Evolutionary conservation across 1,284 basidiomycete species (phyloP).

Genomic region (Lignosus rhinocerotis): DNA sequence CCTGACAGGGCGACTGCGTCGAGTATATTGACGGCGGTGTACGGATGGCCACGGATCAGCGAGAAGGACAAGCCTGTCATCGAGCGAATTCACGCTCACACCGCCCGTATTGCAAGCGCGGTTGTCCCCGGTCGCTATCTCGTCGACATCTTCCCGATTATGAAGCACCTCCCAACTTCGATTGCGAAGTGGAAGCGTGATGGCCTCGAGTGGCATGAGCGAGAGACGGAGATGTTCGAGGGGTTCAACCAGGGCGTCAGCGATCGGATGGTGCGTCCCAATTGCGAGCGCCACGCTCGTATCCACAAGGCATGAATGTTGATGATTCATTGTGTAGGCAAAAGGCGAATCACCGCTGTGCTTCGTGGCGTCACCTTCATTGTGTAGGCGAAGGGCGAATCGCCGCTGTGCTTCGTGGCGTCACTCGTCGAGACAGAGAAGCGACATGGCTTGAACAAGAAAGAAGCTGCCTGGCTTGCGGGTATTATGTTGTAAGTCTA

Average conservation of each 20-base stretch:
- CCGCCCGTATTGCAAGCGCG: slow-evolving; percentile 26
- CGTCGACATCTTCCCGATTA: slow-evolving; percentile 16
- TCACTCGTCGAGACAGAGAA: not conserved
- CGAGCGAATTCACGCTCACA: slow-evolving; percentile 19
- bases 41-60: slow-evolving; percentile 2
- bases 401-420: not conserved
- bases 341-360: not conserved
- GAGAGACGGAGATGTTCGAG: slow-evolving; percentile 7
- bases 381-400: too few species aligned
- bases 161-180: slow-evolving; percentile 10
- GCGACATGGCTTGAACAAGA: not conserved
- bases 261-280: not conserved
- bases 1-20: not conserved
- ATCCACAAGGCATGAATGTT: too few species aligned
- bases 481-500: slow-evolving; percentile 1
- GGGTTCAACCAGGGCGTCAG: slow-evolving; percentile 1
- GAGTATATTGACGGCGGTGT: slow-evolving; percentile 2
- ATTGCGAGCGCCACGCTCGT: too few species aligned
- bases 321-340: not conserved
- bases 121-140: slow-evolving; percentile 11
- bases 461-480: slow-evolving; percentile 3
- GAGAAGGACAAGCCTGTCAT: slow-evolving; percentile 10
- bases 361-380: not conserved
- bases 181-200: slow-evolving; percentile 10
- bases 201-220: slow-evolving; percentile 2